Conservation (phyloP, 352 stramenopile genomes). For the Phytopythium ostracodes region DNA sequence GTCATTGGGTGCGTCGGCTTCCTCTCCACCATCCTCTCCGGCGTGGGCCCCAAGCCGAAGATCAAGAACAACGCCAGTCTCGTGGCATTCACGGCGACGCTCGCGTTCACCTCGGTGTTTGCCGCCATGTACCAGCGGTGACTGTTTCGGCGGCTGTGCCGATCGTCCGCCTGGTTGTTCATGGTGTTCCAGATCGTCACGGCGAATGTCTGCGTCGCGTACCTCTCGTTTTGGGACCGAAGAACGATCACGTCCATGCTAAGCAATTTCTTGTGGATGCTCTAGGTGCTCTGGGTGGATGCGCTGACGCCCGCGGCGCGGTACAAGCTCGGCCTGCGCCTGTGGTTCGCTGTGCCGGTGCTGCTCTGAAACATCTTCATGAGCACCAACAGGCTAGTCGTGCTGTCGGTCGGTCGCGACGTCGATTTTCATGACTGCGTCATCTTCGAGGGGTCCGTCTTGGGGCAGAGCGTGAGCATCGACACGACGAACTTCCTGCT, state of each 20-base stretch:
- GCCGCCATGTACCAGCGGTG: neutral
- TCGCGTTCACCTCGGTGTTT: neutral
- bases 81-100: neutral
- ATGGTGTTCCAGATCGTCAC: slow-evolving; percentile 2
- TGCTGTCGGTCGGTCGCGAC: neutral
- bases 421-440: neutral
- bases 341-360: slow-evolving; percentile 1
- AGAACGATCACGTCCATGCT: neutral
- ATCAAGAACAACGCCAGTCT: neutral
- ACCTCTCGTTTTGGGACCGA: neutral
- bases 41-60: too few relatives aligned
- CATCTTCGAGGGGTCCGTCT: neutral
- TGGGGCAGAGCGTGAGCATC: neutral
- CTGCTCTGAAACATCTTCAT: slow-evolving; percentile 1
- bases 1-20: neutral
- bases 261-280: neutral
- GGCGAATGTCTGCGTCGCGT: neutral
- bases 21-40: neutral
- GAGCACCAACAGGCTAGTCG: neutral
- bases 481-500: slow-evolving; percentile 4
- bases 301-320: neutral
- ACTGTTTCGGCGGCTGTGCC: neutral
- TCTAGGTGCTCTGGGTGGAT: slow-evolving; percentile 3
- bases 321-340: neutral
- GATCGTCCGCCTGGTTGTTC: slow-evolving; percentile 6